Base-by-base conservation (phyloP, 306 rosid genomes). In the Prunus dulcis region DNA sequence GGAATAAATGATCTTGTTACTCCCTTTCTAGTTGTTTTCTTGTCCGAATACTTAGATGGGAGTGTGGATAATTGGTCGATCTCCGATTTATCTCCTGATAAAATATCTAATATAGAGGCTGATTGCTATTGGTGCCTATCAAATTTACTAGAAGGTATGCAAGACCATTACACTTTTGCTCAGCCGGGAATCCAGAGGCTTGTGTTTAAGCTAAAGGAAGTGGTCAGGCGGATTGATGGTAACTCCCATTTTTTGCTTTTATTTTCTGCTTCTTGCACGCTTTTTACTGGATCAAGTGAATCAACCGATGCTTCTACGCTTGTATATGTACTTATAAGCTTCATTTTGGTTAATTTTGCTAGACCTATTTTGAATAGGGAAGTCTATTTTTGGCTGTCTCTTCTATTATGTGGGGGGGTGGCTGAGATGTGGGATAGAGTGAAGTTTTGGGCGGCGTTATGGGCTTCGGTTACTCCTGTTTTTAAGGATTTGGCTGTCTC, bases 141-240 rank as follows among this genome's bases (percentile, higher is more conserved):
- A 28, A 94, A 90, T 81, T 88, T 94, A 81, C 94, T 94, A 72
- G 96, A 94, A 67, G 98, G 98, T 69, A 94, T 94, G 98, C 97
- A 94, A 91, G 98, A 91, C 80, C 98, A 94, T 82, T 94, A 91
- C 79, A 91, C 98, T 25, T 91, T 91, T 85, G 98, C 98, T 43
- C 98, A 94, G 79, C 98, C 98, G 3, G 98, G 98, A 82, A 94
- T 94, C 81, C 98, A 91, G 83, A 91, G 96, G 84, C 98, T 91
- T 75, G 97, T 94, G 69, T 94, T 90, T 86, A 94, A 86, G 83
- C 82, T 94, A 83, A 94, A 94, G 86, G 98, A 94, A 84, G 75
- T 91, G 87, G 96, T 94, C 84, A 81, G 93, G 77, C 89, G 98
- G 82, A 91, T 94, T 72, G 97, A 91, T 74, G 97, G 97, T 94